Evolutionary conservation across 768 basidiomycete species (phyloP).

Genomic region (Leccinellum luteum): DNA sequence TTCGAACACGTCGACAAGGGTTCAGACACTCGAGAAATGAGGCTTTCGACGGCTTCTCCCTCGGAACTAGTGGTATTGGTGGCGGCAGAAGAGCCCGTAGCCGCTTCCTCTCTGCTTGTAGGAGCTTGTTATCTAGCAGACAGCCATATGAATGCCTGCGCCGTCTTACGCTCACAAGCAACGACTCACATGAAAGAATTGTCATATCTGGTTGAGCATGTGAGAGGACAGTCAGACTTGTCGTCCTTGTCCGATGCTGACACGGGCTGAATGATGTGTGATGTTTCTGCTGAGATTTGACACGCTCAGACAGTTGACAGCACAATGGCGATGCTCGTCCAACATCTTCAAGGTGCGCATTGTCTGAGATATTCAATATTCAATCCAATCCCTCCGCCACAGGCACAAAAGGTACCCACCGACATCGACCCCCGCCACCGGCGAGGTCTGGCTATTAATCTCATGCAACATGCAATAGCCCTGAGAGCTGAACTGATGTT

Average conservation of each 20-base stretch:
- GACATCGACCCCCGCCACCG: neutral
- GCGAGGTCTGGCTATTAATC: neutral
- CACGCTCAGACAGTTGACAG: neutral
- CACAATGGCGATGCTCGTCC: neutral
- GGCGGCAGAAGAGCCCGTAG: neutral
- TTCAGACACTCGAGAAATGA: conserved; percentile 11
- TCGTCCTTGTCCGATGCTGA: neutral
- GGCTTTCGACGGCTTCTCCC: neutral
- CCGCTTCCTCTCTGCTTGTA: neutral
- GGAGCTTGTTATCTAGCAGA: conserved; percentile 7
- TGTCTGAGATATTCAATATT: conserved; percentile 7
- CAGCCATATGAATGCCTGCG: neutral
- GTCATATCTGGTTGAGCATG: neutral
- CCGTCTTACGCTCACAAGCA: neutral
- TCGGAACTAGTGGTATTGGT: conserved; percentile 1
- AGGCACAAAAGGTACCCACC: conserved; percentile 8
- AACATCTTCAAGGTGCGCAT: neutral
- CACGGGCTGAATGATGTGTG: neutral
- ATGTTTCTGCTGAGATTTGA: neutral
- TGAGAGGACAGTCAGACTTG: neutral
- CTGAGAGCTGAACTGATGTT: conserved; percentile 1
- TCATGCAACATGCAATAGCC: neutral
- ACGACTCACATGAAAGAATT: conserved; percentile 5
- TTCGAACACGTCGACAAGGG: conserved; percentile 8
- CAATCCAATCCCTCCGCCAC: neutral